These are phyloP conservation scores for Dendrobium chrysotoxum DNA, from an alignment of 106 monocot species.

Conservation along the genomic window DNA sequence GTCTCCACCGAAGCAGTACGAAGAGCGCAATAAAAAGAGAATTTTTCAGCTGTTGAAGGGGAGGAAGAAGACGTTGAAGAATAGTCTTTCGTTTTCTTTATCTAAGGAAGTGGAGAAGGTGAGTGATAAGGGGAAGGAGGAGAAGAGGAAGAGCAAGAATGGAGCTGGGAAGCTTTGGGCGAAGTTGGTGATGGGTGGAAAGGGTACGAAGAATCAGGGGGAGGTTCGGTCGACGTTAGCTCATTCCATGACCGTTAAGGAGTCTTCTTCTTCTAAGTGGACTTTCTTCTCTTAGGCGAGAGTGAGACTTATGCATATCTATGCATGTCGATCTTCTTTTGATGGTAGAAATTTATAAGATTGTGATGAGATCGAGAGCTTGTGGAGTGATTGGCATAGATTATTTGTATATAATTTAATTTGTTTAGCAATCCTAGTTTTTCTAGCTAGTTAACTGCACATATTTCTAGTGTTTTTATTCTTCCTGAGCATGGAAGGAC, in stretches of 20 bases:
- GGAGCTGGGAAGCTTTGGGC: background rate
- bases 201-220: conserved; percentile 5
- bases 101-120: background rate
- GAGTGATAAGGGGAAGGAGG: conserved; percentile 18
- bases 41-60: background rate
- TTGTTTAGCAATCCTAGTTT: no score
- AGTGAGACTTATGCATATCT: no score
- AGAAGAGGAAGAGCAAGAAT: background rate
- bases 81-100: conserved; percentile 11
- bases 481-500: no score
- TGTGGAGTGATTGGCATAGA: no score
- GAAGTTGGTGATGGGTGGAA: background rate
- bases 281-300: conserved; percentile 11
- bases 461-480: no score
- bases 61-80: conserved; percentile 7
- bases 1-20: background rate
- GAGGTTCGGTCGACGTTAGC: conserved; percentile 1
- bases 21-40: background rate
- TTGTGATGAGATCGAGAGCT: no score
- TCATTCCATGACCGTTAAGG: conserved; percentile 46
- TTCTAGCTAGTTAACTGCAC: no score
- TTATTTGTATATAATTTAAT: no score
- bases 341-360: no score
- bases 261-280: conserved; percentile 30
- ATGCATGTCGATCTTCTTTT: no score